These are phyloP conservation scores for Hypoxylon lienhwacheense DNA, from an alignment of 495 filamentous ascomycete species.

Conservation along the genomic window DNA sequence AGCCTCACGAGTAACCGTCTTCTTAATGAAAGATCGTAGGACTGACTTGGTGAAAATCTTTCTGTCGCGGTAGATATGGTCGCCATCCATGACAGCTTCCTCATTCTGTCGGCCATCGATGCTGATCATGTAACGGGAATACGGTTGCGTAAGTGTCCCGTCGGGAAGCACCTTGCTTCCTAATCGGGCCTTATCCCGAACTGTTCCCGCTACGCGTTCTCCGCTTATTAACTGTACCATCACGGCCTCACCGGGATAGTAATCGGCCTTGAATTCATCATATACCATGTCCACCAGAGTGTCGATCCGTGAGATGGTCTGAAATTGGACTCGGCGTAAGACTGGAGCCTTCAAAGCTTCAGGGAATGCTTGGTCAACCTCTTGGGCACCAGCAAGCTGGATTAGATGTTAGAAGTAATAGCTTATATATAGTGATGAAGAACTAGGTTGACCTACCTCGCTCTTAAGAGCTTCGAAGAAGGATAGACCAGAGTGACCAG, in stretches of 20 bases:
- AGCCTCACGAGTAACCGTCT: slow-evolving; percentile 84
- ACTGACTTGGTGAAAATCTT: slow-evolving; percentile 96
- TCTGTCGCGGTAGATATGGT: slow-evolving; percentile 82
- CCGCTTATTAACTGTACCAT: slow-evolving; percentile 69
- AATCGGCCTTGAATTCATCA: slow-evolving; percentile 89
- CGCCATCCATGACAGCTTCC: slow-evolving; percentile 77
- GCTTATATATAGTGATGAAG: not conserved
- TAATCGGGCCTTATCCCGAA: slow-evolving; percentile 86
- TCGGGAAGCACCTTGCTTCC: slow-evolving; percentile 59
- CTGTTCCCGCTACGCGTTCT: slow-evolving; percentile 72
- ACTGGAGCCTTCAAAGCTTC: slow-evolving; percentile 90
- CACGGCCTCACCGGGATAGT: slow-evolving; percentile 89
- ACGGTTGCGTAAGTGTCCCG: slow-evolving; percentile 65
- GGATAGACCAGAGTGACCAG: slow-evolving; percentile 86
- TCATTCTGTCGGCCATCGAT: slow-evolving; percentile 68
- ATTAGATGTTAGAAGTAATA: slow-evolving; percentile 23
- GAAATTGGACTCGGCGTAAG: slow-evolving; percentile 86
- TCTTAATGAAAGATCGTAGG: slow-evolving; percentile 90
- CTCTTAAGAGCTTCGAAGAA: slow-evolving; percentile 93
- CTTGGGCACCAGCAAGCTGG: slow-evolving; percentile 82
- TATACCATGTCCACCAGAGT: slow-evolving; percentile 67
- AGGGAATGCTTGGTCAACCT: slow-evolving; percentile 89
- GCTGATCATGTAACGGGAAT: slow-evolving; percentile 79
- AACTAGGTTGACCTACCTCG: slow-evolving; percentile 67
- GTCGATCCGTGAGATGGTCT: slow-evolving; percentile 87